phyloP scores from a whole-genome alignment of 1,284 basidiomycete genomes.

The Malassezia arunalokei region DNA sequence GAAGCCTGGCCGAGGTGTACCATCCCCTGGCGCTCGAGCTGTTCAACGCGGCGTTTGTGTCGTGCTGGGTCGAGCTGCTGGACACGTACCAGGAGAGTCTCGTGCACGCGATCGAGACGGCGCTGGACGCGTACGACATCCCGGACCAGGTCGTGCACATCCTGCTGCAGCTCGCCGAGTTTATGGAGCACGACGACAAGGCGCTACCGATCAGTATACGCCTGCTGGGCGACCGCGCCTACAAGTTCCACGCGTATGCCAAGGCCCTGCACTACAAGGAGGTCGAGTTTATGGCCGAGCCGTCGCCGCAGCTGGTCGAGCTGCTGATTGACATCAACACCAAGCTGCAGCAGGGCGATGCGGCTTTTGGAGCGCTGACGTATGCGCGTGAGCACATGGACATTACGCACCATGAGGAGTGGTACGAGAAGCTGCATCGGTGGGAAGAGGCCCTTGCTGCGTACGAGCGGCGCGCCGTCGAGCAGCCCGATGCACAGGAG shows the following conservation, averaged over 20 bases:
- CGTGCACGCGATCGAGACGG: conserved; percentile 75
- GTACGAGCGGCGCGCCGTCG: conserved; percentile 67
- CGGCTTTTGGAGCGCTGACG: conserved; percentile 42
- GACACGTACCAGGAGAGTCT: conserved; percentile 54
- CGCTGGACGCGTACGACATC: conserved; percentile 66
- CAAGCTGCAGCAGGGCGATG: conserved; percentile 65
- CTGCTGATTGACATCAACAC: conserved; percentile 95
- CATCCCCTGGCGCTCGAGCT: conserved; percentile 81
- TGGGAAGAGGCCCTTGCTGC: conserved; percentile 89
- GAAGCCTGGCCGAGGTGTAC: conserved; percentile 82
- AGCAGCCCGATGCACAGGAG: conserved; percentile 51
- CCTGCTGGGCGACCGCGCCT: conserved; percentile 78
- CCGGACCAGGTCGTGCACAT: conserved; percentile 88
- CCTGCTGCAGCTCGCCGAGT: conserved; percentile 89
- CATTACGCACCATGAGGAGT: conserved; percentile 78
- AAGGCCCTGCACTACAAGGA: conserved; percentile 99
- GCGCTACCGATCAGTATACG: conserved; percentile 84
- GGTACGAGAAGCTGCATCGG: conserved; percentile 91
- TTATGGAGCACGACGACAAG: conserved; percentile 99
- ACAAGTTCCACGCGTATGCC: conserved; percentile 87
- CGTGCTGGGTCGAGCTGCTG: conserved; percentile 92
- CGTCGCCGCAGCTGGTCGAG: conserved; percentile 69
- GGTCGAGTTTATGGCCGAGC: conserved; percentile 86
- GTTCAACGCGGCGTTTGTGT: conserved; percentile 96
- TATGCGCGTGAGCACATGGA: conserved; percentile 51